These are phyloP conservation scores for Prototheca wickerhamii DNA, from an alignment of 163 green algal species.

Conservation along the genomic window DNA sequence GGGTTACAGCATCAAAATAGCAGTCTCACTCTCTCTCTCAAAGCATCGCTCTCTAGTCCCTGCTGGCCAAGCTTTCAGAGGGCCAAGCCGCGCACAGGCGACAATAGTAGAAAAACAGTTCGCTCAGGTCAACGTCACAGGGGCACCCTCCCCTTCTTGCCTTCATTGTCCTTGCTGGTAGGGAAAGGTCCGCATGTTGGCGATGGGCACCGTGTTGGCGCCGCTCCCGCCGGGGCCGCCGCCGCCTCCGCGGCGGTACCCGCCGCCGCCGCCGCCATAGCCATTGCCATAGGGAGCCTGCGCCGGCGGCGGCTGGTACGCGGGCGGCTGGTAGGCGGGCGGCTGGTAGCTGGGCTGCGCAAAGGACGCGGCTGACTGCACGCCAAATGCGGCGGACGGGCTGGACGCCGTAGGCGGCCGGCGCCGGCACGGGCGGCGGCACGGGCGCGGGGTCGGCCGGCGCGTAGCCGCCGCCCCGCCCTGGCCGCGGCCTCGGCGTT, in stretches of 20 bases:
- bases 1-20: no score
- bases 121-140: no score
- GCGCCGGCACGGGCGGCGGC: neutral
- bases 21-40: no score
- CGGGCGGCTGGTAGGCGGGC: neutral
- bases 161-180: constrained; percentile 6
- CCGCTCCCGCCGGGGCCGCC: constrained; percentile 13
- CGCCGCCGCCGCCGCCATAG: constrained; percentile 3
- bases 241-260: constrained; percentile 1
- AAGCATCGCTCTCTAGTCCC: no score
- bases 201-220: constrained; percentile 24
- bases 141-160: no score
- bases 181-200: constrained; percentile 20
- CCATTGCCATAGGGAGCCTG: no score
- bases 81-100: no score
- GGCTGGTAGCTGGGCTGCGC: constrained; percentile 8
- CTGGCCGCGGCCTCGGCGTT: constrained; percentile 46
- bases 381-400: no score
- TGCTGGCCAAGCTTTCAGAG: no score
- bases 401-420: no score
- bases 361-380: neutral
- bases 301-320: constrained; percentile 1
- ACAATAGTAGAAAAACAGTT: no score
- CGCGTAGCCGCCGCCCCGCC: neutral
- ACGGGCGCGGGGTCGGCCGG: neutral